A percentile compares a stretch with the other conserved stretches of the same genome.
Evolutionary conservation across 2,329 filamentous ascomycete species (phyloP).

Genomic region (Penicillium sp.): DNA sequence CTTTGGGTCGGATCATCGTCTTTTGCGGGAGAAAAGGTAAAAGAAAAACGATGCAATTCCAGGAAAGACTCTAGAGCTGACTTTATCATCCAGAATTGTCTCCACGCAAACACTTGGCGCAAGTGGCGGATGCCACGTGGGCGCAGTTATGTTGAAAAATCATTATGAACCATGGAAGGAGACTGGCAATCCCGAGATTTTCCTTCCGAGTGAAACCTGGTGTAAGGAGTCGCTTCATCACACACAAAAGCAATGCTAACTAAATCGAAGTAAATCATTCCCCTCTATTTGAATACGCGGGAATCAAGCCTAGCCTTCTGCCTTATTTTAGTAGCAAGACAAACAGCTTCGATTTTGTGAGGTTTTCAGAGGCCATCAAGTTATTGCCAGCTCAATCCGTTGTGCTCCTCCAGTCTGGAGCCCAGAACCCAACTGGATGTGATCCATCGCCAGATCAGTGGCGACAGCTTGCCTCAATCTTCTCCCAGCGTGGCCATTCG

Average conservation of each 20-base stretch:
- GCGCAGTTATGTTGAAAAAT: constrained; percentile 5
- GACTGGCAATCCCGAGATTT: constrained; percentile 9
- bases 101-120: constrained; percentile 15
- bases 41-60: neutral
- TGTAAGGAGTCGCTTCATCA: neutral
- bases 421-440: constrained; percentile 18
- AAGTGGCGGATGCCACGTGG: constrained; percentile 12
- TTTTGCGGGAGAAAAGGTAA: constrained; percentile 14
- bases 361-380: constrained; percentile 2
- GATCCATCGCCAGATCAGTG: constrained; percentile 15
- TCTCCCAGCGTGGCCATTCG: constrained; percentile 9
- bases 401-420: constrained; percentile 12
- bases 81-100: constrained; percentile 1
- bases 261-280: constrained; percentile 10
- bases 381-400: constrained; percentile 13
- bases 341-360: constrained; percentile 11
- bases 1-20: constrained; percentile 13
- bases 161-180: constrained; percentile 17
- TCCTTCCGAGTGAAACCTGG: constrained; percentile 14
- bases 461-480: constrained; percentile 8
- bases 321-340: constrained; percentile 13
- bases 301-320: constrained; percentile 10
- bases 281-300: constrained; percentile 7
- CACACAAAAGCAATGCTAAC: neutral
- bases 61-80: neutral